A percentile compares a stretch with the other conserved stretches of the same genome.
Evolutionary conservation across 768 basidiomycete species (phyloP).

Genomic region (Kwoniella europaea): DNA sequence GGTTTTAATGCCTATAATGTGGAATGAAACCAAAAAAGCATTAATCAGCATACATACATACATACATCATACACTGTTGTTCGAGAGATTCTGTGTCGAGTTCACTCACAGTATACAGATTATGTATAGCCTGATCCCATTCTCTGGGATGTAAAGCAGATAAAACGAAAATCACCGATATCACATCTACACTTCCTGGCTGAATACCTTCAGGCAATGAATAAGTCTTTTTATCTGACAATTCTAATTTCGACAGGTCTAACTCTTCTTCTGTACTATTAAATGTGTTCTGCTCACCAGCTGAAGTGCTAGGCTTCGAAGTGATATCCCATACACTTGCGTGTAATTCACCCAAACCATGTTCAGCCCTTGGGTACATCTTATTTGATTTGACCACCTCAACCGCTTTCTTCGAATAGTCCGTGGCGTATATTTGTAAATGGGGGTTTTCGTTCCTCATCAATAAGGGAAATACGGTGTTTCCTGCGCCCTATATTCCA

Average conservation of each 20-base stretch:
- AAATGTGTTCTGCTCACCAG: neutral
- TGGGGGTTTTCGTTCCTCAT: slow-evolving; percentile 79
- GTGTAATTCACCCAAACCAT: slow-evolving; percentile 68
- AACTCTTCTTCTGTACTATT: no score
- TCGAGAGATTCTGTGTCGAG: no score
- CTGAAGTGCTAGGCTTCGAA: slow-evolving; percentile 46
- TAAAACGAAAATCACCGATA: slow-evolving; percentile 90
- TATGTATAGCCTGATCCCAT: slow-evolving; percentile 81
- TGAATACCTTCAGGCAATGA: slow-evolving; percentile 69
- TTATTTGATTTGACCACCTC: slow-evolving; percentile 82
- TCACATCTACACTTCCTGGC: slow-evolving; percentile 77
- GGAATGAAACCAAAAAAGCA: neutral
- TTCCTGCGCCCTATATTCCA: slow-evolving; percentile 76
- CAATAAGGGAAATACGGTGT: slow-evolving; percentile 87
- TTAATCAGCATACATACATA: neutral
- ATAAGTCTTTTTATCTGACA: slow-evolving; percentile 32
- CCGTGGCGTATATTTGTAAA: slow-evolving; percentile 77
- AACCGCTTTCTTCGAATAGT: slow-evolving; percentile 87
- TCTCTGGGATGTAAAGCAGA: slow-evolving; percentile 92
- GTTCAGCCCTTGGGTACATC: slow-evolving; percentile 69
- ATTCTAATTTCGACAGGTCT: neutral
- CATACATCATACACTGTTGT: neutral
- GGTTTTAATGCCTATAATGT: slow-evolving; percentile 80
- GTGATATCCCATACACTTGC: slow-evolving; percentile 92
- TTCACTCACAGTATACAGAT: slow-evolving; percentile 71